Conservation (phyloP, 805 yeast species). For the Ogataea nakhonphanomensis region DNA sequence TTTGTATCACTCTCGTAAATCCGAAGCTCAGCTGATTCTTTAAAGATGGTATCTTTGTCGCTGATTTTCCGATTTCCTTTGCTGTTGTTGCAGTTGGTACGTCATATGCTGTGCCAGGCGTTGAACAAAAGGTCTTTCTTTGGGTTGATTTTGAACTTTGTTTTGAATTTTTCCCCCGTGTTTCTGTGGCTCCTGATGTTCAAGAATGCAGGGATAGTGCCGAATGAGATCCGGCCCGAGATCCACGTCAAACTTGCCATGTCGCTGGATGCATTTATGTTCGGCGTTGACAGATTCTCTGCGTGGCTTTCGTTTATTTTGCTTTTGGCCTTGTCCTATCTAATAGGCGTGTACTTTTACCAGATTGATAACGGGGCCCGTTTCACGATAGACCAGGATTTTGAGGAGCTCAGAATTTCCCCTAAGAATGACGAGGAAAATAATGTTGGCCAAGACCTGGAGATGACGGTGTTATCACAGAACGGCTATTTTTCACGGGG, state of each 20-base stretch:
- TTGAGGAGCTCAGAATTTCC: neutral
- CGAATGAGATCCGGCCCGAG: slow-evolving; percentile 49
- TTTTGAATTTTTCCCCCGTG: slow-evolving; percentile 49
- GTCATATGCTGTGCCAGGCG: slow-evolving; percentile 19
- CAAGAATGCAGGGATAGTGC: slow-evolving; percentile 57
- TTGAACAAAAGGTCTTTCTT: slow-evolving; percentile 23
- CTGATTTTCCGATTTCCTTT: slow-evolving; percentile 9
- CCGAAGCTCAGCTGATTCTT: too few relatives aligned
- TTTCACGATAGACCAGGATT: neutral
- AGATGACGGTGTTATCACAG: slow-evolving; percentile 4
- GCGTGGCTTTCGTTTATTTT: slow-evolving; percentile 23
- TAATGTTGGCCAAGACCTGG: slow-evolving; percentile 4
- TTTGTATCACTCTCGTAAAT: too few relatives aligned
- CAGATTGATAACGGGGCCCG: slow-evolving; percentile 2
- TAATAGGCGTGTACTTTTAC: slow-evolving; percentile 21
- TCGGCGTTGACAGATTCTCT: slow-evolving; percentile 22
- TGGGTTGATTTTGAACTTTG: slow-evolving; percentile 41
- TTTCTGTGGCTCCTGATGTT: slow-evolving; percentile 54
- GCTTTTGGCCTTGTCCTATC: slow-evolving; percentile 10
- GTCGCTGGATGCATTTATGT: slow-evolving; percentile 40
- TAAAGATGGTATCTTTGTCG: slow-evolving; percentile 7
- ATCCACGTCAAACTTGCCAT: slow-evolving; percentile 48
- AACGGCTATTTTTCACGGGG: slow-evolving; percentile 7
- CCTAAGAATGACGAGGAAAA: slow-evolving; percentile 12
- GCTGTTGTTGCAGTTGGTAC: slow-evolving; percentile 13